Base-by-base conservation (phyloP, 345 rosid species). In the Anacardium occidentale region DNA sequence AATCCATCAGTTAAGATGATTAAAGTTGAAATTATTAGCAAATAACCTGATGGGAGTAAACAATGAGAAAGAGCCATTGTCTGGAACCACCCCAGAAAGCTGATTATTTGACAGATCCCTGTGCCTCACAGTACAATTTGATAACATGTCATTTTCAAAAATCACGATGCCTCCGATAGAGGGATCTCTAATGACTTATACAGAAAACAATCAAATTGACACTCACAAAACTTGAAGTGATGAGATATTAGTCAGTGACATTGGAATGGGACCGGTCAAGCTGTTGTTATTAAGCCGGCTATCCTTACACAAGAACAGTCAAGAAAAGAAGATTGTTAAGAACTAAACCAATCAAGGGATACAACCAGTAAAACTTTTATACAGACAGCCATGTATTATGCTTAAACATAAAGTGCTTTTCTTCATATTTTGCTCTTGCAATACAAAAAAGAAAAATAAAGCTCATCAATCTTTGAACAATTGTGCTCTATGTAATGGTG, bases 221-320 rank as follows among this genome's bases (percentile, higher is more conserved):
- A 70, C 86, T 83, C 53, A 83, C 86, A 79, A 62, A 50, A 80
- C 83, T 83, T 77, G 68, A 56, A 80, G 63, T 12, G 74, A 62
- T 25, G 78, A 37, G 44, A 77, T 79, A 53, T 75, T 77, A 40
- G 76, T 77, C 78, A 83, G 69, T 42, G 83, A 77, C 71, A 77
- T 24, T 29, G 86, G 86, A 53, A 83, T 83, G n/a, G 76, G 42
- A 66, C 83, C 81, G 1, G 76, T 22, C 64, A 80, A 48, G 62
- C 79, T 83, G 71, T 83, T 83, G 81, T 83, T 79, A 81, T 77
- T 77, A 34, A 83, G 86, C 51, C 86, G 79, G 58, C 86, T 83
- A 75, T 72, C 74, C 83, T 79, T 72, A 32, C 77, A 74, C 32
- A 71, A 4, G 40, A 76, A 42, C 53, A 13, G 3, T 75, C 77